Evolutionary conservation across 2,329 filamentous ascomycete genomes (phyloP).

Genomic region (Arthrobotrys entomopaga): DNA sequence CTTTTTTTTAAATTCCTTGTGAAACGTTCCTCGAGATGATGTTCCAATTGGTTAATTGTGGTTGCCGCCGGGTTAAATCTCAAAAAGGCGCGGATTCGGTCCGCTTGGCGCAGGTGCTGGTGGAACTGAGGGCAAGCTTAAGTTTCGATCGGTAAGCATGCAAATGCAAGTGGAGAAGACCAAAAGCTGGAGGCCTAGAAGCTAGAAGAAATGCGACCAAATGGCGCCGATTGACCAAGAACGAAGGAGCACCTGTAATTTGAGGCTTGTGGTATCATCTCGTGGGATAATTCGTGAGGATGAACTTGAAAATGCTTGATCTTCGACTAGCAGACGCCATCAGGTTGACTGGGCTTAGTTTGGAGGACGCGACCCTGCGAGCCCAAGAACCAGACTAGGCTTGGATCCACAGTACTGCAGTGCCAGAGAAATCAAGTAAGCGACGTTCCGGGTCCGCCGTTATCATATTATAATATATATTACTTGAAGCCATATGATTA

Average conservation of each 20-base stretch:
- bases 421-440: too few relatives aligned
- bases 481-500: too few relatives aligned
- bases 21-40: slow-evolving; percentile 34
- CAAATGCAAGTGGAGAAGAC: neutral
- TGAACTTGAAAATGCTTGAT: slow-evolving; percentile 1
- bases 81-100: neutral
- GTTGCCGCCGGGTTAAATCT: neutral
- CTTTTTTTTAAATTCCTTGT: neutral
- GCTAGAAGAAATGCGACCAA: neutral
- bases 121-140: too few relatives aligned
- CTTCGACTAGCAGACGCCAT: too few relatives aligned
- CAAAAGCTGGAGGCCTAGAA: slow-evolving; percentile 35
- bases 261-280: slow-evolving; percentile 16
- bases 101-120: slow-evolving; percentile 38
- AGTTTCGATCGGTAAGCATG: slow-evolving; percentile 11
- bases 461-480: too few relatives aligned
- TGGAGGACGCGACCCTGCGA: too few relatives aligned
- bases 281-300: slow-evolving; percentile 15
- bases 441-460: too few relatives aligned
- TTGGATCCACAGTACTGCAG: too few relatives aligned
- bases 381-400: too few relatives aligned
- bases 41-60: slow-evolving; percentile 27
- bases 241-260: slow-evolving; percentile 18
- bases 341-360: too few relatives aligned
- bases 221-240: neutral